These are phyloP conservation scores for Cercospora canescens DNA, from an alignment of 2,329 filamentous ascomycete genomes.

Conservation along the genomic window DNA sequence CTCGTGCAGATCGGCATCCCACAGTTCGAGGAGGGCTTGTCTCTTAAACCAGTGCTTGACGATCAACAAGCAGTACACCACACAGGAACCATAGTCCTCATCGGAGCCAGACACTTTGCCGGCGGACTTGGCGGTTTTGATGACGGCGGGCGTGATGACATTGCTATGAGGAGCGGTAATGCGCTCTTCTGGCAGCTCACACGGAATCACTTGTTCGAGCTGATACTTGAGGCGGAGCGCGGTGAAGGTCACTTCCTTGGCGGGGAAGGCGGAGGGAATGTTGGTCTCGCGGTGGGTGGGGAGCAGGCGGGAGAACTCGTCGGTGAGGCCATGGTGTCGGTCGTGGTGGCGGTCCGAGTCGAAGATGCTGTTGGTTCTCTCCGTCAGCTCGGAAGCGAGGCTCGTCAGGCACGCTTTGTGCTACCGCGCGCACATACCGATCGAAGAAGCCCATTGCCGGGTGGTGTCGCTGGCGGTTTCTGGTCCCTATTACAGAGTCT, in stretches of 20 bases:
- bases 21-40: constrained; percentile 79
- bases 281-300: constrained; percentile 59
- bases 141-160: constrained; percentile 77
- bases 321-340: constrained; percentile 39
- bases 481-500: not conserved
- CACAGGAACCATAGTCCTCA: constrained; percentile 69
- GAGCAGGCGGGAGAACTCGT: constrained; percentile 55
- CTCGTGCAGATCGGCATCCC: constrained; percentile 84
- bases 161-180: constrained; percentile 80
- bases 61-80: constrained; percentile 80
- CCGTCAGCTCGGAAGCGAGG: not conserved
- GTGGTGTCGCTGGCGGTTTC: not conserved
- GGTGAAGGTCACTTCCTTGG: constrained; percentile 82
- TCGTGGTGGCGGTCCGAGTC: constrained; percentile 37
- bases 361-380: constrained; percentile 18
- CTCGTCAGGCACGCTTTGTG: not conserved
- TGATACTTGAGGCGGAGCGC: constrained; percentile 88
- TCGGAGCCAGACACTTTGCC: constrained; percentile 48
- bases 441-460: constrained; percentile 14
- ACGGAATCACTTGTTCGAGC: constrained; percentile 85
- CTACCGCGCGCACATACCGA: constrained; percentile 1
- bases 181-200: constrained; percentile 75
- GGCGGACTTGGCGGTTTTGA: constrained; percentile 78
- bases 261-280: constrained; percentile 67
- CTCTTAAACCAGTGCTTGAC: constrained; percentile 74